Evolutionary conservation across 179 eudicot species (phyloP).

Genomic region (Dionaea muscipula): DNA sequence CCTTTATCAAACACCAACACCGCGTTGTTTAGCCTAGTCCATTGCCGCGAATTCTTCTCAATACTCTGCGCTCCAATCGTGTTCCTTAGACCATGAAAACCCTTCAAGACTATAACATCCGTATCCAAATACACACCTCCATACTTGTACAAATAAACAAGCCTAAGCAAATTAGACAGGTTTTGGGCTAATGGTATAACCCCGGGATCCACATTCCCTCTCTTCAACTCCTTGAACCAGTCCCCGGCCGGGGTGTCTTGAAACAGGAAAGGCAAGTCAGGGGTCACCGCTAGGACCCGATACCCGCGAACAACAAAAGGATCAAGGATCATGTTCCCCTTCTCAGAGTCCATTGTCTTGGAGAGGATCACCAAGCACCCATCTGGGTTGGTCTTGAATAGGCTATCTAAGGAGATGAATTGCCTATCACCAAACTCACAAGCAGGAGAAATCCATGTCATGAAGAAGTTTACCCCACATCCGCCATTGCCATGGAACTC

Average conservation of each 20-base stretch:
- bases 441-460: slow-evolving; percentile 60
- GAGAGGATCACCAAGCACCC: slow-evolving; percentile 58
- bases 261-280: slow-evolving; percentile 34
- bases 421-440: slow-evolving; percentile 35
- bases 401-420: slow-evolving; percentile 34
- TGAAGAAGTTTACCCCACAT: slow-evolving; percentile 37
- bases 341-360: slow-evolving; percentile 37
- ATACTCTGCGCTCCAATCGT: slow-evolving; percentile 53
- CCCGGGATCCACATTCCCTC: slow-evolving; percentile 47
- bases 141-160: slow-evolving; percentile 51
- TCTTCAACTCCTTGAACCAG: slow-evolving; percentile 45
- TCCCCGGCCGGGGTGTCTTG: slow-evolving; percentile 38
- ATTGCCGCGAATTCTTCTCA: slow-evolving; percentile 14
- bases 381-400: slow-evolving; percentile 37
- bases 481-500: too few relatives aligned
- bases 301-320: slow-evolving; percentile 33
- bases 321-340: slow-evolving; percentile 25
- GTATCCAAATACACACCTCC: slow-evolving; percentile 69
- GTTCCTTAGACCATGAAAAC: slow-evolving; percentile 38
- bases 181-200: slow-evolving; percentile 55
- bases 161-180: slow-evolving; percentile 51
- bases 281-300: slow-evolving; percentile 25
- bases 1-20: slow-evolving; percentile 52
- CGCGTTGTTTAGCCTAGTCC: slow-evolving; percentile 69
- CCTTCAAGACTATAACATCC: slow-evolving; percentile 46